phyloP scores from a whole-genome alignment of 768 basidiomycete genomes.

The Hypholoma fasciculare region DNA sequence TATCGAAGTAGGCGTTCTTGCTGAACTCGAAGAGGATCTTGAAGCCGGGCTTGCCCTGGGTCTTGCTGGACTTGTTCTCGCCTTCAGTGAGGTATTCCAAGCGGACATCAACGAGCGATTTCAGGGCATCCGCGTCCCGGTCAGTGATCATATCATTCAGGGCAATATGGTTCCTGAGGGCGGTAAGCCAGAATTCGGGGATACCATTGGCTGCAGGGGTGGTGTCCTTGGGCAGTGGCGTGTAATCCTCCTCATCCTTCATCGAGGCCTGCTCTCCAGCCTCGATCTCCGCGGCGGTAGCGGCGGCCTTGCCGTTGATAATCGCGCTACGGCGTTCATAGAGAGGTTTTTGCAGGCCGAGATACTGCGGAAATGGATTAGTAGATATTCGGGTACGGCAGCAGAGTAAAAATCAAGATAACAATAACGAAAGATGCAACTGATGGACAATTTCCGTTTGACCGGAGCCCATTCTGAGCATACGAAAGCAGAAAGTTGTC shows the following conservation, averaged over 20 bases:
- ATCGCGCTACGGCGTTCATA: conserved; percentile 86
- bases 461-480: no score
- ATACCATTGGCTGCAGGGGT: conserved; percentile 53
- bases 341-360: conserved; percentile 75
- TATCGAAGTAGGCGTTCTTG: conserved; percentile 86
- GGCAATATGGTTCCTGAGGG: conserved; percentile 87
- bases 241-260: conserved; percentile 77
- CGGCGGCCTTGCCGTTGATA: conserved; percentile 72
- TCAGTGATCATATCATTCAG: conserved; percentile 91
- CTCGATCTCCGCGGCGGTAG: conserved; percentile 80
- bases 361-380: conserved; percentile 50
- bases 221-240: conserved; percentile 55
- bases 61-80: conserved; percentile 40
- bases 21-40: conserved; percentile 83
- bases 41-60: conserved; percentile 84
- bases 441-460: no score
- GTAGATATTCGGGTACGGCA: background rate
- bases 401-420: background rate
- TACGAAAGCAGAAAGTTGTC: background rate
- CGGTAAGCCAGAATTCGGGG: conserved; percentile 98
- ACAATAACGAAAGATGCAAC: background rate
- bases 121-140: conserved; percentile 85
- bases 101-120: conserved; percentile 76
- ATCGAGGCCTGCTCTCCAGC: conserved; percentile 71
- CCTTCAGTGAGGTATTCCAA: conserved; percentile 68